phyloP scores from a whole-genome alignment of 306 rosid species.

The Potentilla sterilis region DNA sequence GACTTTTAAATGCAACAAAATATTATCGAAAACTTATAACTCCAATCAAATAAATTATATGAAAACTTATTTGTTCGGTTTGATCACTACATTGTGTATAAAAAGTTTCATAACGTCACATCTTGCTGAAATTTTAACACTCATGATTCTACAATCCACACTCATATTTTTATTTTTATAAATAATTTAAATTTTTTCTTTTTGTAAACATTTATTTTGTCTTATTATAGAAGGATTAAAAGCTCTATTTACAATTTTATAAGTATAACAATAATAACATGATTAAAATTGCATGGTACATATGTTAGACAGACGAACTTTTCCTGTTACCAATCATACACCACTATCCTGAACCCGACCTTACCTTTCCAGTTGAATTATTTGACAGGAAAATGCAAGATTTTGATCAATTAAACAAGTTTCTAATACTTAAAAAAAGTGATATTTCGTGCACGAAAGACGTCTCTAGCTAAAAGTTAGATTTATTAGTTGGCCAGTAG shows the following conservation, averaged over 20 bases:
- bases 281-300: too few relatives aligned
- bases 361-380: background rate
- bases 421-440: background rate
- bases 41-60: background rate
- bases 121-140: too few relatives aligned
- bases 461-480: background rate
- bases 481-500: background rate
- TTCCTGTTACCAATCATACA: too few relatives aligned
- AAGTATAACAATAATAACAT: background rate
- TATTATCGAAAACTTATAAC: background rate
- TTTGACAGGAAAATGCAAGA: background rate
- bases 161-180: too few relatives aligned
- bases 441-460: conserved; percentile 2
- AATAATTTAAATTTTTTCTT: too few relatives aligned
- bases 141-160: too few relatives aligned
- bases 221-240: too few relatives aligned
- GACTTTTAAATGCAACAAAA: background rate
- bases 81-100: background rate
- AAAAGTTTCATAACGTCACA: background rate
- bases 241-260: background rate
- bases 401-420: background rate
- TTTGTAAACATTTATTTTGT: too few relatives aligned
- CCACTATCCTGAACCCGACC: background rate
- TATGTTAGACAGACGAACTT: background rate
- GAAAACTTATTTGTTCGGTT: too few relatives aligned